Conservation (phyloP, 768 basidiomycete genomes). For the Tylopilus felleus region DNA sequence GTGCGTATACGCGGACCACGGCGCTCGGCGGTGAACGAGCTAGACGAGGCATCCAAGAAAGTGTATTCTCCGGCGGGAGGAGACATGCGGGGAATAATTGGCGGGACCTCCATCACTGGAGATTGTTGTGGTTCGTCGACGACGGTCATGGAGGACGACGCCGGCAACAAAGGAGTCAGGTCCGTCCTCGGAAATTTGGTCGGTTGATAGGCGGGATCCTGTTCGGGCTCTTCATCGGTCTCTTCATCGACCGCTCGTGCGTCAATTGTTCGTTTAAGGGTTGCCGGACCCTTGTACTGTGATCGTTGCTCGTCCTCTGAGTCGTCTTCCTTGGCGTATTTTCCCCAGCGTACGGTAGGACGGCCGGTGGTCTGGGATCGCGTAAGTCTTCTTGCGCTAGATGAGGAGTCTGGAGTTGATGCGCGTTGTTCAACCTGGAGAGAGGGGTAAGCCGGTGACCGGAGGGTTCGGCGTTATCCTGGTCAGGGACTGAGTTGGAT, state of each 20-base stretch:
- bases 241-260: slow-evolving; percentile 35
- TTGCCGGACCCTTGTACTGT: slow-evolving; percentile 12
- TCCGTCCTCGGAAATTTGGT: slow-evolving; percentile 32
- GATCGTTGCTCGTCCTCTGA: slow-evolving; percentile 21
- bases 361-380: slow-evolving; percentile 35
- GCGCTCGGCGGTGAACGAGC: slow-evolving; percentile 37
- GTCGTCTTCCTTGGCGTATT: slow-evolving; percentile 31
- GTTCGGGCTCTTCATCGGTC: slow-evolving; percentile 31
- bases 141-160: slow-evolving; percentile 29
- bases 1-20: slow-evolving; percentile 51
- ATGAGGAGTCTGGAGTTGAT: slow-evolving; percentile 25
- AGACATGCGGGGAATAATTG: slow-evolving; percentile 15
- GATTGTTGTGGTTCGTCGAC: slow-evolving; percentile 24
- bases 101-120: slow-evolving; percentile 5
- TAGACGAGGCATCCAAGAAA: slow-evolving; percentile 34
- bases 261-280: slow-evolving; percentile 34
- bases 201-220: slow-evolving; percentile 14
- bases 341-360: slow-evolving; percentile 34
- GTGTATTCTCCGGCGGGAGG: slow-evolving; percentile 34
- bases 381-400: slow-evolving; percentile 27
- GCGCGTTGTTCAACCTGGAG: slow-evolving; percentile 20
- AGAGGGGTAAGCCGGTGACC: slow-evolving; percentile 20
- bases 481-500: slow-evolving; percentile 28
- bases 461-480: slow-evolving; percentile 28
- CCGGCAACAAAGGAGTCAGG: slow-evolving; percentile 19